Percentiles rank a stretch among this genome's conserved stretches.
phyloP scores from a whole-genome alignment of 495 filamentous ascomycete genomes.

The Neurospora sublineolata region DNA sequence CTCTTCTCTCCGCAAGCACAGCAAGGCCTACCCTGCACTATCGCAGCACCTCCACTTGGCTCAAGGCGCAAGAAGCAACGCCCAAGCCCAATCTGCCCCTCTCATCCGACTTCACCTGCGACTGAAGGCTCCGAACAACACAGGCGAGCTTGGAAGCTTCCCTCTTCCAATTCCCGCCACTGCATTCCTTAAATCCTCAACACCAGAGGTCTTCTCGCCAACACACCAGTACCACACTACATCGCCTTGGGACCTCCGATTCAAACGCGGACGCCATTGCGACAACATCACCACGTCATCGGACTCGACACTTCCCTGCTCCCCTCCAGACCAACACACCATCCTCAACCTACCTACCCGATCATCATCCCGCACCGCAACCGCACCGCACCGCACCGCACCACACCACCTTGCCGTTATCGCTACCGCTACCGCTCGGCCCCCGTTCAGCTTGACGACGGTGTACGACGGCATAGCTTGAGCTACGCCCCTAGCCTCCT shows the following conservation, averaged over 20 bases:
- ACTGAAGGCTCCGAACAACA: not conserved
- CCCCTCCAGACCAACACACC: not conserved
- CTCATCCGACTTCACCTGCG: not conserved
- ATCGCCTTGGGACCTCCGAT: not conserved
- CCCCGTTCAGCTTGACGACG: not conserved
- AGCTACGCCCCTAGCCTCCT: not conserved
- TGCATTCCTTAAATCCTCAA: not conserved
- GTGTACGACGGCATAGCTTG: not conserved
- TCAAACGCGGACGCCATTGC: not conserved
- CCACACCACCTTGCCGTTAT: not conserved
- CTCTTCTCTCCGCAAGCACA: not conserved
- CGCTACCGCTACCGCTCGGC: not conserved
- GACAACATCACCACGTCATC: not conserved
- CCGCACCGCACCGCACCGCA: not conserved
- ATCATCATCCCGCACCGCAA: slow-evolving; percentile 1
- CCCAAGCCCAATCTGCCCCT: not conserved
- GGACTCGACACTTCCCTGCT: not conserved
- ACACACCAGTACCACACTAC: not conserved
- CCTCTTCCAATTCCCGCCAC: not conserved
- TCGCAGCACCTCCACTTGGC: not conserved
- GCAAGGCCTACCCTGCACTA: not conserved
- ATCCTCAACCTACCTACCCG: not conserved
- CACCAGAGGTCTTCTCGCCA: not conserved
- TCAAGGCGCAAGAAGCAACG: not conserved
- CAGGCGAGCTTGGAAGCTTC: not conserved